Evolutionary conservation across 441 rosid species (phyloP), one percentile per base, ranked within the genome.

Genomic region (Euphorbia celastroides): DNA sequence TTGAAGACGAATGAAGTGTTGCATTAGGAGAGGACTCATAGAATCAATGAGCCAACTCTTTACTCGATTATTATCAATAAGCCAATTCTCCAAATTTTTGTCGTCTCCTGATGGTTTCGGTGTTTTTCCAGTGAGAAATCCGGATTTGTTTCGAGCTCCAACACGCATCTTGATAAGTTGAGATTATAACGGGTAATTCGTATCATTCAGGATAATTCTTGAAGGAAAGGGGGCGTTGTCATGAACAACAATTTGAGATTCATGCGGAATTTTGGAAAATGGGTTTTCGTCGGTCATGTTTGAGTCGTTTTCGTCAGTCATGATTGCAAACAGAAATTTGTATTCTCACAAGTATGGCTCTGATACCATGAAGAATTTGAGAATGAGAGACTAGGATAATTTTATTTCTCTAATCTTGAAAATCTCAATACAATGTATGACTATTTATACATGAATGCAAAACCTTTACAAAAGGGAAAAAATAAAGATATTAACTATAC

Each of bases 31-130:
- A 19, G 69, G 51, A 20, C 46, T 65, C 69, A 52, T 65, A 0
- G 69, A 51, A 0, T 65, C 30, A 23, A 54, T 50, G 7, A 68
- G 71, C 71, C 58, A 68, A 16, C 65, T 68, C 65, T 54, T 54
- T 4, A 54, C 58, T 8, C 72, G 32, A 3, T 57, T 36, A 10
- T 70, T 57, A 12, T 70, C 59, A 44, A 51, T 48, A 23, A 63
- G 41, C 60, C 68, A 70, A 5, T 42, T 32, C 4, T 14, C 58
- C n/a, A 28, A 20, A 2, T 14, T 5, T 16, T 62, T 54, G 10
- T 64, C 58, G 4, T 48, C 2, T 17, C 31, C 12, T 5, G 48
- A n/a, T 7, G 48, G 69, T 44, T 57, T 42, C 8, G 23, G n/a
- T 25, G 46, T 25, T n/a, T 32, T 23, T 0, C 57, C 57, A 0